Base-by-base conservation (phyloP, 202 grass and related monocot species). In the Setaria italica region DNA sequence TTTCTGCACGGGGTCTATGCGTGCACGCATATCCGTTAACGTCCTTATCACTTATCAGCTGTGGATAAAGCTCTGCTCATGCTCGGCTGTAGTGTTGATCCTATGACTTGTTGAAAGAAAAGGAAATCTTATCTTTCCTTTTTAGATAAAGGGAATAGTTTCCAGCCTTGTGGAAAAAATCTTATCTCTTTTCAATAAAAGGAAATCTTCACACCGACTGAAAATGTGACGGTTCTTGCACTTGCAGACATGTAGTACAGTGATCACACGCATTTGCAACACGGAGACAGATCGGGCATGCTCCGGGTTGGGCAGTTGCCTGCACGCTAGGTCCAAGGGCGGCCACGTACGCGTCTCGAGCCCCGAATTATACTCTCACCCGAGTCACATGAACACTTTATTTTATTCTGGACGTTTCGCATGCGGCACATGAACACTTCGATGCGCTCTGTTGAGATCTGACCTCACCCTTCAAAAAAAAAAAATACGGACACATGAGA, bases 31-130 rank as follows among this genome's bases (percentile, higher is more conserved):
- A 67, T 78, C 10, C 17, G 25, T 54, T 82, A 37, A 41, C 39
- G 49, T 60, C 74, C 20, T 60, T 47, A 47, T 60, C 66, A 45
- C 57, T 60, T 59, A 16, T 84, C 74, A 66, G 39, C n/a, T 72
- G 25, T 64, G n/a, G 45, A 70, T 62, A 53, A 13, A 5, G 7
- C 56, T 62, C 73, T 54, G 47, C 0, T n/a, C 4, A 17, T 7
- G 42, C 20, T 60, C 50, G 16, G 14, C 7, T 39, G 17, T 58
- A 75, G 21, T 14, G 56, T 34, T 21, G 46, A 54, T 82, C 39
- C 37, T 5, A 25, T 56, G 32, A 13, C 19, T 20, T 56, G 54
- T 56, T n/a, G 48, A 14, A 15, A 21, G 25, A 47, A 41, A 41
- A 13, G 6, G 7, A 49, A 72, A 15, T 9, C 5, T 72, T 58